These are phyloP conservation scores for Angomonas deanei DNA, from an alignment of 208 protist species.

Conservation along the genomic window DNA sequence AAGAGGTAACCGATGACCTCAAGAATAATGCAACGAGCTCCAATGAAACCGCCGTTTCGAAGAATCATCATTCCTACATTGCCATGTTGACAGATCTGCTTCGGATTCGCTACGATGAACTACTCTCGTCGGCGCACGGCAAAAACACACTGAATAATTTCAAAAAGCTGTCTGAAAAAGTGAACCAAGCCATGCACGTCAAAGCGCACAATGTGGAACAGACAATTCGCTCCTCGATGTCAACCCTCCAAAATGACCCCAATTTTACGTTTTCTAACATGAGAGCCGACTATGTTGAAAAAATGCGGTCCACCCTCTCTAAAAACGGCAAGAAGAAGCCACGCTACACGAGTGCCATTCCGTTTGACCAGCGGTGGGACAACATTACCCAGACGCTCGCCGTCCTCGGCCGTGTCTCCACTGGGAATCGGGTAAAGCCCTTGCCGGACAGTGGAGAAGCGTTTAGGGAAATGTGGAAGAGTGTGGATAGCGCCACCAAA, in stretches of 20 bases:
- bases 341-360: constrained; percentile 27
- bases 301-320: constrained; percentile 11
- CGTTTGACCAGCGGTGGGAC: constrained; percentile 78
- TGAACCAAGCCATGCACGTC: constrained; percentile 4
- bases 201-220: neutral
- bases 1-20: neutral
- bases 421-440: constrained; percentile 51
- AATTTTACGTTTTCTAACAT: neutral
- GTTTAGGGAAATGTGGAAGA: constrained; percentile 84
- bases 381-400: constrained; percentile 48
- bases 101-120: neutral
- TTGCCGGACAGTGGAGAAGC: constrained; percentile 73
- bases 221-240: neutral
- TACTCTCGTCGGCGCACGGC: neutral
- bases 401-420: constrained; percentile 56
- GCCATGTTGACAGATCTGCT: neutral
- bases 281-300: constrained; percentile 13
- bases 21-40: neutral
- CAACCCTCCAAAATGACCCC: neutral
- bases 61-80: neutral
- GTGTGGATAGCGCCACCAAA: constrained; percentile 60
- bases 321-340: constrained; percentile 12
- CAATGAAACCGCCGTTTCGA: neutral
- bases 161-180: constrained; percentile 1
- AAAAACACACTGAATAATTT: neutral